phyloP scores from a whole-genome alignment of 78 protist genomes.

The Chrysochromulina parva region DNA sequence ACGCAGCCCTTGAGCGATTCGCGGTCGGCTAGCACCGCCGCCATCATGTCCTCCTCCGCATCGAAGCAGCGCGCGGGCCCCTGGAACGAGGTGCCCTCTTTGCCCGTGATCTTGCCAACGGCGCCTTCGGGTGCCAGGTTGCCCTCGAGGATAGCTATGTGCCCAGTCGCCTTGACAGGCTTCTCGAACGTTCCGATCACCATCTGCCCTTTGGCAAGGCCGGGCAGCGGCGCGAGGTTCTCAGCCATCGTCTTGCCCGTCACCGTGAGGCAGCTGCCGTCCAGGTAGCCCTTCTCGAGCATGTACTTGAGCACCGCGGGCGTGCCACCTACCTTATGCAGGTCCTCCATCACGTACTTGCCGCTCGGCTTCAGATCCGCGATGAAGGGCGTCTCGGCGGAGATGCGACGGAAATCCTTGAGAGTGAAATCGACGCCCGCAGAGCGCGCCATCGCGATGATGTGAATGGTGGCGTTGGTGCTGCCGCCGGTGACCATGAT shows the following conservation, averaged over 20 bases:
- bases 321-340: conserved; percentile 67
- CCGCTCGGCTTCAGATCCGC: conserved; percentile 72
- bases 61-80: conserved; percentile 67
- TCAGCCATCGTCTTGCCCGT: conserved; percentile 75
- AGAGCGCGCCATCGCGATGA: conserved; percentile 66
- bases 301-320: conserved; percentile 69
- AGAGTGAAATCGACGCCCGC: conserved; percentile 56
- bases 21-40: conserved; percentile 41
- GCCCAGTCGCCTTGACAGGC: conserved; percentile 67
- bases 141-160: conserved; percentile 61
- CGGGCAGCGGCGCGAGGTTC: conserved; percentile 46
- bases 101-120: conserved; percentile 82
- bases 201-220: neutral
- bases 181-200: conserved; percentile 58
- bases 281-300: conserved; percentile 51
- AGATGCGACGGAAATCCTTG: conserved; percentile 51
- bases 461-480: conserved; percentile 72
- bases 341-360: conserved; percentile 77
- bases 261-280: conserved; percentile 60
- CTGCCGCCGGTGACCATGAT: conserved; percentile 71
- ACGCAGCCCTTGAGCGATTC: conserved; percentile 58
- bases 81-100: conserved; percentile 47
- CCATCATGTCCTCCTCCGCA: conserved; percentile 54
- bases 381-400: conserved; percentile 60
- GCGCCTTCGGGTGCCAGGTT: conserved; percentile 80